Base-by-base conservation (phyloP, 345 rosid genomes). In the Geranium brycei region DNA sequence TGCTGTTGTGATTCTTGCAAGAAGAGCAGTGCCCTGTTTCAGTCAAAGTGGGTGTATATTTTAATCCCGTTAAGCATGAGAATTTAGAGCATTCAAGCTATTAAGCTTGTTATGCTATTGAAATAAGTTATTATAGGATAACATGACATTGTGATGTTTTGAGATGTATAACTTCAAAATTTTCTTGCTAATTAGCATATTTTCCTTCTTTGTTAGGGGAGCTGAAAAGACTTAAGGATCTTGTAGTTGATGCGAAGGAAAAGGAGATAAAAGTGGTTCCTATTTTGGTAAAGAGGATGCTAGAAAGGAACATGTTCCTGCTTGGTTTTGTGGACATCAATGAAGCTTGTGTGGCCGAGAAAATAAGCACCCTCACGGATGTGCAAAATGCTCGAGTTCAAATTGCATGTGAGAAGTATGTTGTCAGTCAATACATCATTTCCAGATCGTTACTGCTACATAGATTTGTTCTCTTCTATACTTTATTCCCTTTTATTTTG, bases 301-400 rank as follows among this genome's bases (percentile, higher is more conserved):
- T 93, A 51, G 87, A 83, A 62, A 80, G 70, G 64, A 78, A 77
- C 61, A 67, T 73, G 75, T 93, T 90, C 73, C 79, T 89, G 38
- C 86, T 78, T 81, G 99, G 99, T 59, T 72, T 69, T 70, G 85
- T 87, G 19, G 90, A 85, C 65, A 19, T 81, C 53, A 75, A 75
- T 62, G 84, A 83, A 73, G 75, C 71, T 58, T 81, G 83, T 38
- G 60, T 67, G 55, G 62, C 61, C 4, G 79, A 81, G 64, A 83
- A 70, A 55, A 72, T 83, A 63, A 78, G 80, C 66, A 77, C 79
- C 57, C 75, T 77, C 35, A 74, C 75, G 0, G 83, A 82, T 74
- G 58, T 83, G 62, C 88, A 88, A 68, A 84, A 86, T 66, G 78
- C 82, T 0, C 80, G 81, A n/a, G 74, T 87, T 62, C 79, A 76